phyloP scores from a whole-genome alignment of 371 early-diverging fungal genomes.

The Mucor racemosus region DNA sequence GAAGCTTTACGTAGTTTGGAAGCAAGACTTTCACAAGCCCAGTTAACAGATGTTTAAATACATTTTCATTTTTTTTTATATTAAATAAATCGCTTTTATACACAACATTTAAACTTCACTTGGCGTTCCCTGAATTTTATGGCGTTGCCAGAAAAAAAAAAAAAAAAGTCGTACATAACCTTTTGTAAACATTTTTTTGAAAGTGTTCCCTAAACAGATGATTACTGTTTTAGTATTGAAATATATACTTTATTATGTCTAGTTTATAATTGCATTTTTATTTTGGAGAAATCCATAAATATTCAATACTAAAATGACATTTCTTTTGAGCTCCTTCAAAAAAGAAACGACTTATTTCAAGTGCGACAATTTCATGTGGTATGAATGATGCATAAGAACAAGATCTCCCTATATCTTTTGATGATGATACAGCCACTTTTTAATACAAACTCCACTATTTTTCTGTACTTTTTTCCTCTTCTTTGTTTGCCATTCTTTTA shows the following conservation, averaged over 20 bases:
- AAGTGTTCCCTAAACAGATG: neutral
- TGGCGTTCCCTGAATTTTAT: neutral
- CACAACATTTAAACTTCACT: neutral
- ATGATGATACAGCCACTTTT: too few species aligned
- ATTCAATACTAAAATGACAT: too few species aligned
- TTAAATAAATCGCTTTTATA: neutral
- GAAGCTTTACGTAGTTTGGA: constrained; percentile 63
- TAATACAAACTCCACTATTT: constrained; percentile 3
- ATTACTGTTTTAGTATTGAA: neutral
- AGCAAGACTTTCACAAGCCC: constrained; percentile 55
- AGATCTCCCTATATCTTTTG: too few species aligned
- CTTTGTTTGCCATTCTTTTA: neutral
- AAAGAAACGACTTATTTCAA: neutral
- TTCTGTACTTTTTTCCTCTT: neutral
- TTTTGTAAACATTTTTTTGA: neutral
- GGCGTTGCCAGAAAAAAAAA: neutral
- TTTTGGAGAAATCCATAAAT: neutral
- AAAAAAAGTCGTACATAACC: neutral
- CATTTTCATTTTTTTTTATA: neutral
- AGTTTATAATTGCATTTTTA: neutral
- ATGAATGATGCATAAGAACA: neutral
- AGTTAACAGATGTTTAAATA: constrained; percentile 34
- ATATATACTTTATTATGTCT: neutral
- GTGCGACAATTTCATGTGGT: neutral
- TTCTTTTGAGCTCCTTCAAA: too few species aligned